These are phyloP conservation scores for Byssoonygena ceratinophila DNA, from an alignment of 2,329 filamentous ascomycete genomes.

Conservation along the genomic window DNA sequence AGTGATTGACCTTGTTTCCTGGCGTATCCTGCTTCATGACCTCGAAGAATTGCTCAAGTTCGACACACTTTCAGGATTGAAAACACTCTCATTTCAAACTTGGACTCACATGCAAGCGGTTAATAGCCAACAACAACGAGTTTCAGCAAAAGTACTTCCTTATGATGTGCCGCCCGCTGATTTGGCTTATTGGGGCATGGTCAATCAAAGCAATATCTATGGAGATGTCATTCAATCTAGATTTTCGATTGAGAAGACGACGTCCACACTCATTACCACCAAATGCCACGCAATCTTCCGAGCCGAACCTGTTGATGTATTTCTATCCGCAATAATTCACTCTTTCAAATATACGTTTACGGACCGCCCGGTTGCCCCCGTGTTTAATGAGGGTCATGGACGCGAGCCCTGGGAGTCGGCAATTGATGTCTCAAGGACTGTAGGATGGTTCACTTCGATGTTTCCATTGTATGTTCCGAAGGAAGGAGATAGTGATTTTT, in stretches of 20 bases:
- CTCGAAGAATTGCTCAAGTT: slow-evolving; percentile 27
- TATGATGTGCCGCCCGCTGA: not conserved
- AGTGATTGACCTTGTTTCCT: slow-evolving; percentile 34
- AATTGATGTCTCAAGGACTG: slow-evolving; percentile 41
- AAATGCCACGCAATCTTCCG: slow-evolving; percentile 27
- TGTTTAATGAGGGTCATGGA: not conserved
- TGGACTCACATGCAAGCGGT: slow-evolving; percentile 28
- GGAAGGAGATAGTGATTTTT: slow-evolving; percentile 21
- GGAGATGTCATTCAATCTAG: not conserved
- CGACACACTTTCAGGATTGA: slow-evolving; percentile 21
- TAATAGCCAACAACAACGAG: slow-evolving; percentile 11
- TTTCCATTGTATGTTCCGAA: slow-evolving; percentile 30
- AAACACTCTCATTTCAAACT: slow-evolving; percentile 28
- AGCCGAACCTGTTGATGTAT: slow-evolving; percentile 31
- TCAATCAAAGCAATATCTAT: not conserved
- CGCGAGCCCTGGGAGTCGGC: slow-evolving; percentile 23
- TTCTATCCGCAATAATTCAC: slow-evolving; percentile 32
- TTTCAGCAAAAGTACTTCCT: slow-evolving; percentile 16
- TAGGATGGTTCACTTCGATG: slow-evolving; percentile 45
- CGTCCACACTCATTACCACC: slow-evolving; percentile 21
- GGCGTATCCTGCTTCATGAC: slow-evolving; percentile 33
- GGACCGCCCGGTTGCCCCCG: slow-evolving; percentile 28
- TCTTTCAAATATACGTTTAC: slow-evolving; percentile 38
- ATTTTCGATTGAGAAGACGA: not conserved
- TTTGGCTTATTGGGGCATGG: slow-evolving; percentile 8